Evolutionary conservation across 2,329 filamentous ascomycete species (phyloP), one percentile per base, ranked within the genome.

Genomic region (Fusarium subtropicale): DNA sequence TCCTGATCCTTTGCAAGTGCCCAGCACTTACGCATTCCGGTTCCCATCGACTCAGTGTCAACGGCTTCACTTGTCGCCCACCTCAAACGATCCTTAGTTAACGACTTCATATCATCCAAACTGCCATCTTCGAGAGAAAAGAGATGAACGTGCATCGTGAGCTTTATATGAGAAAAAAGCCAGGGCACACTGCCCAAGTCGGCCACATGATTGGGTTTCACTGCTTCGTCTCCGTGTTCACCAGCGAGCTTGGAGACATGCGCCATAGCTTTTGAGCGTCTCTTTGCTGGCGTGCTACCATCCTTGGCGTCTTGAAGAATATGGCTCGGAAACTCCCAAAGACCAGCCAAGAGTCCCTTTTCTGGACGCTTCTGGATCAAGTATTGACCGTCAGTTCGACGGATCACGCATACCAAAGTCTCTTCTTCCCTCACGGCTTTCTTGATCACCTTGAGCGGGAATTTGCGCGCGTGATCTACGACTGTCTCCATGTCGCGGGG

Each of bases 21-120:
- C 85, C 86, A 88, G 72, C 86, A 88, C 70, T 86, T 87, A 38
- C 83, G 80, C 86, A 88, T 88, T 0, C 86, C 86, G 0, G 86
- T 87, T 0, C 86, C 86, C 86, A 88, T 88, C 0, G 85, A 85
- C 71, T 85, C 84, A 2, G 70, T 72, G 3, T 87, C 85, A 1
- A 86, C 77, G 10, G 79, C 77, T 4, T 76, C 71, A 2, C 75
- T 75, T 26, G 79, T 78, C 2, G 79, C 79, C 80, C 84, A 85
- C 30, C 51, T 73, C 18, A 70, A 46, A 9, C 78, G 78, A 22
- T 60, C 62, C 30, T 51, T 38, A 22, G 46, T 44, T 26, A 59
- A 62, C 57, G 44, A 56, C 34, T 48, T 46, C 4, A 30, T 56
- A 50, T 66, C 56, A 6, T 24, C 45, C 53, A 48, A 16, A 33